Evolutionary conservation across 108 stramenopile genomes (phyloP).

Genomic region (Pseudonitzschia delicatissima): DNA sequence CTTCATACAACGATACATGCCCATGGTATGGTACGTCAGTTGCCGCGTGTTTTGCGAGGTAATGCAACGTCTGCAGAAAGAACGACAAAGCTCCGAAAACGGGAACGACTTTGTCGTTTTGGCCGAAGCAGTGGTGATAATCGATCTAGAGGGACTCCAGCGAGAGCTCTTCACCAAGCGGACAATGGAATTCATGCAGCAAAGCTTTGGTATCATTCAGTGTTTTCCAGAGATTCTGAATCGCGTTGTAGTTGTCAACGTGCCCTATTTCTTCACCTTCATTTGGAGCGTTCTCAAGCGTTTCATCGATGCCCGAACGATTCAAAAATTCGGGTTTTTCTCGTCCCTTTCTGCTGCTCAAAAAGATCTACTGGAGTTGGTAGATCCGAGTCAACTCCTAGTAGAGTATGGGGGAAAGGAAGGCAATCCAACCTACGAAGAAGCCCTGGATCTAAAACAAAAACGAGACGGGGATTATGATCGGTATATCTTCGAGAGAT

Average conservation of each 20-base stretch:
- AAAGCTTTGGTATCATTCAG: not conserved
- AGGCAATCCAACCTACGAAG: not conserved
- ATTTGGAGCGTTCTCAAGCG: not conserved
- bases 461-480: too few species aligned
- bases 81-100: not conserved
- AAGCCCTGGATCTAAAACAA: not conserved
- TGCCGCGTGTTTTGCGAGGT: not conserved
- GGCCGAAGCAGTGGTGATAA: conserved; percentile 1
- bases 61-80: not conserved
- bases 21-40: not conserved
- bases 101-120: not conserved
- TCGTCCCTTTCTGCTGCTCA: not conserved
- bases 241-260: conserved; percentile 2
- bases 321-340: conserved; percentile 11
- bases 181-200: conserved; percentile 11
- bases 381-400: conserved; percentile 9
- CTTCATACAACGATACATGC: not conserved
- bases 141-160: conserved; percentile 11
- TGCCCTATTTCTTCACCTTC: conserved; percentile 2
- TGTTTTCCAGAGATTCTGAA: conserved; percentile 25
- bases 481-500: too few species aligned
- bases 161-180: not conserved
- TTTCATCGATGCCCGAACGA: conserved; percentile 13
- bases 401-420: conserved; percentile 10
- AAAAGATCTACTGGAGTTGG: not conserved